phyloP scores from a whole-genome alignment of 176 grass and related monocot species.

The Metroxylon sagu region DNA sequence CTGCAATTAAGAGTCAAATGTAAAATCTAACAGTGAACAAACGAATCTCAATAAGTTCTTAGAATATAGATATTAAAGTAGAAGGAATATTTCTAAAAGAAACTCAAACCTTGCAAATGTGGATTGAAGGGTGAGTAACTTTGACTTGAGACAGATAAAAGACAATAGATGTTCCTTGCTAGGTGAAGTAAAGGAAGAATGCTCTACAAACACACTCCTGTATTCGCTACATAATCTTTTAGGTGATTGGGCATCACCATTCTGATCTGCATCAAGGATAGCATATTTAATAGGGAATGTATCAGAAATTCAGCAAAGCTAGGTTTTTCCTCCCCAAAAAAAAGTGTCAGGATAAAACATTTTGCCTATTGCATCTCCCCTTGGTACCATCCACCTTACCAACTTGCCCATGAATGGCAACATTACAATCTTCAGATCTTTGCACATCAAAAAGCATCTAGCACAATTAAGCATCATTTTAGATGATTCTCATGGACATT shows the following conservation, averaged over 20 bases:
- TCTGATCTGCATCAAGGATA: conserved; percentile 35
- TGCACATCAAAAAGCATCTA: no score
- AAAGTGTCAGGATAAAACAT: no score
- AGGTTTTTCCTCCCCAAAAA: no score
- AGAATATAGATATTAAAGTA: conserved; percentile 6
- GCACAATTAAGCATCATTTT: no score
- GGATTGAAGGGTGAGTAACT: conserved; percentile 60
- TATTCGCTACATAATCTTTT: conserved; percentile 60
- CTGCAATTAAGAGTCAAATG: conserved; percentile 30
- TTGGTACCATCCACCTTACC: no score
- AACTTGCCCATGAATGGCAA: no score
- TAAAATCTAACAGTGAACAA: conserved; percentile 1
- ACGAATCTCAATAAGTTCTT: neutral
- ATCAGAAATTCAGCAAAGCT: no score
- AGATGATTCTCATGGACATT: no score
- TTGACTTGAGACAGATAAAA: conserved; percentile 43
- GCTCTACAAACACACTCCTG: conserved; percentile 37
- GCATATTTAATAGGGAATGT: neutral
- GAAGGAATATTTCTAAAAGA: conserved; percentile 18
- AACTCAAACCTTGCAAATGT: conserved; percentile 77
- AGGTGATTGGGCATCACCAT: conserved; percentile 35
- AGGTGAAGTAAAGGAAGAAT: conserved; percentile 57
- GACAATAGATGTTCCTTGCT: conserved; percentile 41
- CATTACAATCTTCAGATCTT: no score
- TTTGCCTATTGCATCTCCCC: no score